Base-by-base conservation (phyloP, 306 rosid species). In the Acacia crassicarpa region DNA sequence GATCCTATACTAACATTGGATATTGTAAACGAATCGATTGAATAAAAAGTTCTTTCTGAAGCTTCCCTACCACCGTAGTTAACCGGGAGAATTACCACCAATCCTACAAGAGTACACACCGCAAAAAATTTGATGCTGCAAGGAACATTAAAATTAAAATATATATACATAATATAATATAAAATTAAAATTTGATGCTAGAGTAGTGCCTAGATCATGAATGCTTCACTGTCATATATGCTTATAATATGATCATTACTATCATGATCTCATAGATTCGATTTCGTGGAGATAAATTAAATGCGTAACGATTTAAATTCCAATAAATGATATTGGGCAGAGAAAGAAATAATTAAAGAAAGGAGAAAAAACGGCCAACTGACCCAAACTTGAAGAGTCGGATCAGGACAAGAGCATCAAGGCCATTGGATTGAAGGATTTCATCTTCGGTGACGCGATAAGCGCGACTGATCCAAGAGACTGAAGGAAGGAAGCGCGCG, bases 301-400 rank as follows among this genome's bases (percentile, higher is more conserved):
- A 14, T 30, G 4, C 23, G 4, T 0, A 14, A 74, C n/a, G 38
- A 74, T 10, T 20, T 3, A 19, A 54, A 35, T 20, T 40, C 9
- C 7, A 53, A 44, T 19, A 44, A 6, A 20, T 23, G 56, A 14
- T 49, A 38, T 33, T 33, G 5, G 41, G 17, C 51, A 12, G 49
- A 75, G 63, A 35, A 35, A 35, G 81, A 45, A 62, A 27, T 6
- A 58, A 62, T 20, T 8, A 23, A 27, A 78, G 45, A 32, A 5
- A 10, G 3, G 20, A 73, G 30, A 25, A 4, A 14, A 78, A 61
- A 9, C 9, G 15, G 79, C 59, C 17, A 68, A 79, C 63, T 20
- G n/a, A 93, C 99, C 98, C 91, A 72, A 93, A 84, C 79, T 95
- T 95, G 84, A 93, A 91, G 89, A 95, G 96, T 54, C 93, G 87